phyloP scores from a whole-genome alignment of 257 asterid genomes.

The Primulina huaijiensis region DNA sequence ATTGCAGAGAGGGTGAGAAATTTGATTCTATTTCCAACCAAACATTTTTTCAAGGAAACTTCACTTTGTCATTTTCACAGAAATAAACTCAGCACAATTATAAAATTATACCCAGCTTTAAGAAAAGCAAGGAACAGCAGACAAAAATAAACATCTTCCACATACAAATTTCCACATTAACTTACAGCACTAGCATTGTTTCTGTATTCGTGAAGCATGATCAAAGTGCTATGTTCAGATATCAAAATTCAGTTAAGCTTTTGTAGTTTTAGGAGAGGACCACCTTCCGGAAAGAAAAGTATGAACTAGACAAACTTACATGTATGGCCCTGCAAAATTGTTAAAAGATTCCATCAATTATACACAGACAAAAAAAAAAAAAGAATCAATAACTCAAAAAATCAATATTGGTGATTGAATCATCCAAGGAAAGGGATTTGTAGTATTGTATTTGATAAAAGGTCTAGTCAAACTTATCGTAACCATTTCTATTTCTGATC shows the following conservation, averaged over 20 bases:
- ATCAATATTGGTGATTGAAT: neutral
- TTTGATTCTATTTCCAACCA: conserved; percentile 2
- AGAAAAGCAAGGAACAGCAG: conserved; percentile 6
- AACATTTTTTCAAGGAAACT: neutral
- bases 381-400: neutral
- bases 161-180: neutral
- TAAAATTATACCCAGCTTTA: neutral
- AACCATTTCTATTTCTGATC: neutral
- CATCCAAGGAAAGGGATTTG: neutral
- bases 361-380: neutral
- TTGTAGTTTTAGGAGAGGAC: conserved; percentile 16
- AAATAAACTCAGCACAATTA: neutral
- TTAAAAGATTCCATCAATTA: conserved; percentile 22
- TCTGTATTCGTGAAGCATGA: conserved; percentile 14
- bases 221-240: neutral
- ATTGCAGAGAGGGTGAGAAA: neutral
- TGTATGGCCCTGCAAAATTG: conserved; percentile 80
- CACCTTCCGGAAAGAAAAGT: conserved; percentile 33
- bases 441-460: neutral
- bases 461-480: neutral
- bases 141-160: conserved; percentile 9
- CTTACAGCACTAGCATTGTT: conserved; percentile 14
- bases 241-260: conserved; percentile 5
- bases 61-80: conserved; percentile 8
- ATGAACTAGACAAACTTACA: conserved; percentile 55